These are phyloP conservation scores for Clavispora phyllophila DNA, from an alignment of 805 yeast genomes.

Conservation along the genomic window DNA sequence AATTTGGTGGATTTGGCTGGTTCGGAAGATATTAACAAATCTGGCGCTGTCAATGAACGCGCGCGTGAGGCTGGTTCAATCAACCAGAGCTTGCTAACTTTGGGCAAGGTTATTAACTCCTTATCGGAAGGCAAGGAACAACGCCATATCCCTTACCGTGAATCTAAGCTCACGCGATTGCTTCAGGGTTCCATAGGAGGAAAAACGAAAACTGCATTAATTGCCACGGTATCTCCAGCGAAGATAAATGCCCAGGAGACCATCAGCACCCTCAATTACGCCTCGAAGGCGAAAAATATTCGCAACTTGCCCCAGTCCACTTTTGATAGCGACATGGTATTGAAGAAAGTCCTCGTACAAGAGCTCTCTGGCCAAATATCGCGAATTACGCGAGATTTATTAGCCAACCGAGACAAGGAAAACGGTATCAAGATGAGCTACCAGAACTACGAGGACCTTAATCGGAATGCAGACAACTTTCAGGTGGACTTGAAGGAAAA, in stretches of 20 bases:
- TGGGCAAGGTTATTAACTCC: slow-evolving; percentile 82
- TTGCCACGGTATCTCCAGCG: slow-evolving; percentile 87
- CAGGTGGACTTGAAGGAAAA: slow-evolving; percentile 10
- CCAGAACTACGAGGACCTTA: slow-evolving; percentile 39
- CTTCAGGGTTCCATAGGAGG: slow-evolving; percentile 86
- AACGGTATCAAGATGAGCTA: slow-evolving; percentile 59
- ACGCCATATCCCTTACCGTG: slow-evolving; percentile 79
- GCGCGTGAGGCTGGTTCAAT: slow-evolving; percentile 94
- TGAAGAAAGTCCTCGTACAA: slow-evolving; percentile 51
- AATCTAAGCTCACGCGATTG: slow-evolving; percentile 69
- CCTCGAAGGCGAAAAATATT: slow-evolving; percentile 79
- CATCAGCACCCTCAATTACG: slow-evolving; percentile 79
- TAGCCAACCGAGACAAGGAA: slow-evolving; percentile 57
- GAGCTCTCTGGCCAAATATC: slow-evolving; percentile 52
- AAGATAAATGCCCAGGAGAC: slow-evolving; percentile 75
- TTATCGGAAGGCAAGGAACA: slow-evolving; percentile 25
- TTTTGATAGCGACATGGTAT: slow-evolving; percentile 32
- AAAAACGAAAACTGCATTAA: slow-evolving; percentile 76
- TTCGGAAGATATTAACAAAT: slow-evolving; percentile 79
- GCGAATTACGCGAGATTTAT: slow-evolving; percentile 52
- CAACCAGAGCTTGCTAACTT: slow-evolving; percentile 78
- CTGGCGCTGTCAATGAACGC: slow-evolving; percentile 82
- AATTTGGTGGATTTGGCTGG: slow-evolving; percentile 94
- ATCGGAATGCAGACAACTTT: slow-evolving; percentile 6
- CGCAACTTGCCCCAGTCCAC: slow-evolving; percentile 55